Base-by-base conservation (phyloP, 2,329 filamentous ascomycete genomes). In the Cercospora sesami region DNA sequence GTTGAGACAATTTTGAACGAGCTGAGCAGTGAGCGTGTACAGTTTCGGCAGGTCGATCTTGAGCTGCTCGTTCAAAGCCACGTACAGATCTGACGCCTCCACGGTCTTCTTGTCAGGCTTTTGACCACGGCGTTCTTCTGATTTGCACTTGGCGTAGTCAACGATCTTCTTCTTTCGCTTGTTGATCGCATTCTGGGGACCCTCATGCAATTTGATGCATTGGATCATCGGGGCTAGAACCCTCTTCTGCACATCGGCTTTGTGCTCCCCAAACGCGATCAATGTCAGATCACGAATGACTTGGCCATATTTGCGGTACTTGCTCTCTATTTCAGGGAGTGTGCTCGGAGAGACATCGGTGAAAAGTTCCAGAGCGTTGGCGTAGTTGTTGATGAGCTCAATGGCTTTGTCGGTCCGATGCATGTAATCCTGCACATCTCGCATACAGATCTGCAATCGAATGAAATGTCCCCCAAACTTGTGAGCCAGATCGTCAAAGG, bases 401-500 rank as follows among this genome's bases (percentile, higher is more conserved):
- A 97, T 90, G 71, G 92, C 93, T n/a, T 86, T 87, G 8, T 91
- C 88, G 3, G 92, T 88, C 66, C 94, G 90, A n/a, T 90, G 87
- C 4, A 93, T 90, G 79, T 98, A 98, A 74, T 90, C 93, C 76
- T 97, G 93, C n/a, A 97, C 91, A 78, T 98, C 95, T 67, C 94
- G 89, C 75, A 96, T 89, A 51, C 97, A 92, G 45, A 99, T 91
- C 77, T 98, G 94, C 30, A 98, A 83, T 68, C 94, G 91, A 69
- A 97, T 90, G 79, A 93, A 97, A 78, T 97, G 94, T 69, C 96
- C 93, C 33, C 92, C 90, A 75, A 97, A 98, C 75, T 89, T 92
- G 76, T 97, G 92, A 68, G 94, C 89, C 30, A 95, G 83, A 71
- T 90, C 89, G 67, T 90, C 86, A 78, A 96, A 99, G 16, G 89